A percentile compares a stretch with the other conserved stretches of the same genome.
Evolutionary conservation across 805 yeast genomes (phyloP).

Genomic region (Yarrowia sp.): DNA sequence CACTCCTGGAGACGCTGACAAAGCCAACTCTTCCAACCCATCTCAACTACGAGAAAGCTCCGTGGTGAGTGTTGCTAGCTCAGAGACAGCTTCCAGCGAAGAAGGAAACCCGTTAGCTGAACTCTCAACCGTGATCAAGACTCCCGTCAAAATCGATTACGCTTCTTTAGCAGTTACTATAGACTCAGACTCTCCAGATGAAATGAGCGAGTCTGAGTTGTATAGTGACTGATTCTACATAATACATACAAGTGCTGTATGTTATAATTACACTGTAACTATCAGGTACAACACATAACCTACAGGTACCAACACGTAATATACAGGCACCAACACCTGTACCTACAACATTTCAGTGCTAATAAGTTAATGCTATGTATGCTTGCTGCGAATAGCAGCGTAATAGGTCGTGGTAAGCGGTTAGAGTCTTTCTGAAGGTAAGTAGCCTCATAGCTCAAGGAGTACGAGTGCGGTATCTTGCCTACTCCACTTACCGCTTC

Average conservation of each 20-base stretch:
- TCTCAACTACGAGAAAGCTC: neutral
- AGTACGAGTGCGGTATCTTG: too few species aligned
- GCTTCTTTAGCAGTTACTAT: neutral
- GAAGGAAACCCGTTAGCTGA: neutral
- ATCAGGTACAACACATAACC: too few species aligned
- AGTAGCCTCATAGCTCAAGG: too few species aligned
- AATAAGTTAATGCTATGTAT: slow-evolving; percentile 21
- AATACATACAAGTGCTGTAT: neutral
- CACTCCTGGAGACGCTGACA: neutral
- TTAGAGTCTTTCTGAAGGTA: too few species aligned
- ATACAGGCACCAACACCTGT: too few species aligned
- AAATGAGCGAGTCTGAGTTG: slow-evolving; percentile 8
- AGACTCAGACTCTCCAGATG: neutral
- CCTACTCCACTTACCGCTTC: neutral
- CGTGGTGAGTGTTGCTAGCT: neutral
- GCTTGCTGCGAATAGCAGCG: neutral
- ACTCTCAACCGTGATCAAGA: neutral
- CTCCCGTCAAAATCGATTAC: slow-evolving; percentile 4
- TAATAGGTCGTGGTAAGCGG: too few species aligned
- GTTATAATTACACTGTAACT: too few species aligned
- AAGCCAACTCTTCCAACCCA: neutral
- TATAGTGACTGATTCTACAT: slow-evolving; percentile 22
- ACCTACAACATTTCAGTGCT: neutral
- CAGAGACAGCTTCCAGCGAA: neutral
- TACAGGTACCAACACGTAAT: too few species aligned